These are phyloP conservation scores for Inga leiocalycina DNA, from an alignment of 306 rosid species.

Conservation along the genomic window DNA sequence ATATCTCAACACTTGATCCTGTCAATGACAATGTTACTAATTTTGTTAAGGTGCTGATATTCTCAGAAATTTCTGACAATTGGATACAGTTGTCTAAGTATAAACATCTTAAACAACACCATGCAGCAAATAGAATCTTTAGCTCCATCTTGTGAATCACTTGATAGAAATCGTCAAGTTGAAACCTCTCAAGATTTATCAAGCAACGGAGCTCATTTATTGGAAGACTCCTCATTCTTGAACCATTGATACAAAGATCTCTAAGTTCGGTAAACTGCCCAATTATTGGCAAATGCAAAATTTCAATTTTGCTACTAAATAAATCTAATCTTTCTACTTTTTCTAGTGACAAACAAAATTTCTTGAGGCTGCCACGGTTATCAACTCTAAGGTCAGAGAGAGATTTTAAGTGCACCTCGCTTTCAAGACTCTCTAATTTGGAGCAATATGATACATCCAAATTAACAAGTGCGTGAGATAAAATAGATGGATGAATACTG, in stretches of 20 bases:
- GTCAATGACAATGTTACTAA: no score
- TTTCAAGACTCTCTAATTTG: neutral
- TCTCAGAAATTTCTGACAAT: neutral
- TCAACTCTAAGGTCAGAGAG: neutral
- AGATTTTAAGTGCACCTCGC: neutral
- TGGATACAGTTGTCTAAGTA: neutral
- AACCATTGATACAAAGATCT: neutral
- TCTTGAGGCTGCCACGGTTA: neutral
- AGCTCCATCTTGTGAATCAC: neutral
- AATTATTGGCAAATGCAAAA: neutral
- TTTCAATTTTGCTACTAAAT: neutral
- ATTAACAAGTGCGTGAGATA: neutral
- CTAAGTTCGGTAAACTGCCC: neutral
- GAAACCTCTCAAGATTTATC: neutral
- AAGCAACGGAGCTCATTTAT: neutral
- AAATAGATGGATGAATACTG: neutral
- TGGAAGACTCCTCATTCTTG: neutral
- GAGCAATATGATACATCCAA: neutral
- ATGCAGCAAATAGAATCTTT: neutral
- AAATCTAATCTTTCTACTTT: neutral
- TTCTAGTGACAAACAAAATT: neutral
- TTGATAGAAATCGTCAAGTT: neutral
- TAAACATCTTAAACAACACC: neutral
- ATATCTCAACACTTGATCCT: neutral
- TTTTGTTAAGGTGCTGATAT: no score